A percentile compares a stretch with the other conserved stretches of the same genome.
These are phyloP conservation scores for Zhuliangozyma blackwelliae DNA, from an alignment of 1,139 yeast genomes.

Conservation along the genomic window DNA sequence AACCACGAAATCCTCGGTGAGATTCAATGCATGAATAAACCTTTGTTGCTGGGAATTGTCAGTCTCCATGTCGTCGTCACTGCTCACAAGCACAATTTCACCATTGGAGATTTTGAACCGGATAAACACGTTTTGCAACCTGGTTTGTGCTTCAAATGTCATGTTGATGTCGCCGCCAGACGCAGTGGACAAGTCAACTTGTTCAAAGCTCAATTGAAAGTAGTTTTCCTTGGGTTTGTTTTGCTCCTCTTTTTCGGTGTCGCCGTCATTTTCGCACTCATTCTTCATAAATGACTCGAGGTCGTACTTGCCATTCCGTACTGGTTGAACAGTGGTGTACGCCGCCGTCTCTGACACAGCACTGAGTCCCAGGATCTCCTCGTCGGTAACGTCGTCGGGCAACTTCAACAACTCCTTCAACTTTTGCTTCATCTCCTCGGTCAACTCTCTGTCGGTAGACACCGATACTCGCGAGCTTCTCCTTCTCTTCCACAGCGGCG, in stretches of 20 bases:
- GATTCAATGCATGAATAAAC: conserved; percentile 24
- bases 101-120: conserved; percentile 31
- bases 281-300: conserved; percentile 20
- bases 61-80: conserved; percentile 17
- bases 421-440: conserved; percentile 23
- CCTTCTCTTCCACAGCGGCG: conserved; percentile 3
- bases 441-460: conserved; percentile 10
- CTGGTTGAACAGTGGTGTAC: conserved; percentile 17
- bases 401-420: conserved; percentile 35
- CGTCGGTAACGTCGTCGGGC: conserved; percentile 36
- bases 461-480: conserved; percentile 9
- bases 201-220: conserved; percentile 21
- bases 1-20: conserved; percentile 30
- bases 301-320: conserved; percentile 15
- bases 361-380: conserved; percentile 35
- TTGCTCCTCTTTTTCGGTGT: conserved; percentile 7
- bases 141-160: conserved; percentile 18
- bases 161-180: conserved; percentile 20
- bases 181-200: conserved; percentile 19
- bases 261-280: conserved; percentile 6
- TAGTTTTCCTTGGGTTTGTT: conserved; percentile 8
- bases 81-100: conserved; percentile 10
- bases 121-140: conserved; percentile 13
- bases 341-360: conserved; percentile 21
- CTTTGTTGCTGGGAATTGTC: conserved; percentile 11